phyloP scores from a whole-genome alignment of 2,329 filamentous ascomycete species.

The Colletotrichum higginsianum region DNA sequence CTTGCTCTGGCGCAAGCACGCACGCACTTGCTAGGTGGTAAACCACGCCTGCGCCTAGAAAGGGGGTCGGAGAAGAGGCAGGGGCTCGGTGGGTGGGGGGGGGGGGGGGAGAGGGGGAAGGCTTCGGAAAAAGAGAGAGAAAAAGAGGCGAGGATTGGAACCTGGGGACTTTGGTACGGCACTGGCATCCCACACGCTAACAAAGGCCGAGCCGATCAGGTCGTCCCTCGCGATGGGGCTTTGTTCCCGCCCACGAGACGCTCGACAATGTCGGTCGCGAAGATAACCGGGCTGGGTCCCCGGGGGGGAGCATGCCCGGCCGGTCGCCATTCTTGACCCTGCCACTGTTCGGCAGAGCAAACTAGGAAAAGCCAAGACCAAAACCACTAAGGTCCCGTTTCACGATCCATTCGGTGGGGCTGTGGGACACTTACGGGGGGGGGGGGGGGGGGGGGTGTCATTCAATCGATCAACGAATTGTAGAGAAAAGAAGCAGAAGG shows the following conservation, averaged over 20 bases:
- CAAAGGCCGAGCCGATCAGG: background rate
- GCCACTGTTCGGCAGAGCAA: background rate
- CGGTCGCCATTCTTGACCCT: background rate
- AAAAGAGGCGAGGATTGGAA: background rate
- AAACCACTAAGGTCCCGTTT: background rate
- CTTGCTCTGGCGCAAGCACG: conserved; percentile 19
- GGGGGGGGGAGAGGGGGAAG: background rate
- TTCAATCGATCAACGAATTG: too few species aligned
- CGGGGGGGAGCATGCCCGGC: too few species aligned
- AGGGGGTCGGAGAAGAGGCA: conserved; percentile 15
- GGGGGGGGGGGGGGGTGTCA: too few species aligned
- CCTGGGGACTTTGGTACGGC: background rate
- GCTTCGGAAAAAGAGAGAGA: background rate
- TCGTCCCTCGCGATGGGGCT: background rate
- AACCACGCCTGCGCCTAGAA: conserved; percentile 28
- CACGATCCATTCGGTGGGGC: background rate
- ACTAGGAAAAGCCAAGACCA: background rate
- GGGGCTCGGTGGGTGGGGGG: background rate
- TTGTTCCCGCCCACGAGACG: background rate
- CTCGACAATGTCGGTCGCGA: background rate
- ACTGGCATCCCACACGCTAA: conserved; percentile 1
- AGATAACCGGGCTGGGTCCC: too few species aligned
- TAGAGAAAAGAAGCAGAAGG: too few species aligned
- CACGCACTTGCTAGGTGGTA: background rate
- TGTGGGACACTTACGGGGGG: background rate